Evolutionary conservation across 2,329 filamentous ascomycete genomes (phyloP).

Genomic region (Mollisiaceae sp.): DNA sequence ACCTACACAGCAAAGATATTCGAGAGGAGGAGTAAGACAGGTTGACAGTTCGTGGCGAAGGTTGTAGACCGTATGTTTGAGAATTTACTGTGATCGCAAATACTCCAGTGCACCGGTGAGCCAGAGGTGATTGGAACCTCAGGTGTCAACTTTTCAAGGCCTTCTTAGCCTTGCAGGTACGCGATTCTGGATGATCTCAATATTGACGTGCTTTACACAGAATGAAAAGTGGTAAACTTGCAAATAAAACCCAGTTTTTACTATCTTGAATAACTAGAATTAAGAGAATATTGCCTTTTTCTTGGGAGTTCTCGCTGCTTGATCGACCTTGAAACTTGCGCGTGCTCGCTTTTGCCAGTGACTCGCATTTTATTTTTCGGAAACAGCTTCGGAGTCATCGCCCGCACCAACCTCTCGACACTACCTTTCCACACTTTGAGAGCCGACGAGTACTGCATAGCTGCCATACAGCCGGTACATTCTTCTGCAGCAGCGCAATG

Average conservation of each 20-base stretch:
- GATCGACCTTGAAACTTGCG: conserved; percentile 1
- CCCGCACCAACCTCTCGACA: conserved; percentile 30
- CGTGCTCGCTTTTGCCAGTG: conserved; percentile 12
- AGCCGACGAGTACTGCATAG: background rate
- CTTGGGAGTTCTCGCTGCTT: background rate
- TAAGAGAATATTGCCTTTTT: background rate
- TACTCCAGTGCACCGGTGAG: background rate
- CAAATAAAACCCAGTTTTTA: background rate
- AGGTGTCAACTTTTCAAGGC: conserved; percentile 4
- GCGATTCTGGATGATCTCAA: conserved; percentile 2
- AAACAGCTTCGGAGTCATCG: conserved; percentile 28
- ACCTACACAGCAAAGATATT: conserved; percentile 31
- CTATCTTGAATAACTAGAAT: background rate
- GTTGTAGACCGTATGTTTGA: background rate
- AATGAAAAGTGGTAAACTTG: background rate
- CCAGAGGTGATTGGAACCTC: background rate
- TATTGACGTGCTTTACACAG: background rate
- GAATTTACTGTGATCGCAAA: background rate
- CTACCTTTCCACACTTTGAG: conserved; percentile 1
- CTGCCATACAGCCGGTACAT: conserved; percentile 21
- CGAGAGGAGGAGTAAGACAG: background rate
- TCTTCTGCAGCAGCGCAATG: conserved; percentile 60
- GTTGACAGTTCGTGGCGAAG: conserved; percentile 13
- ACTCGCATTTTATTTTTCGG: conserved; percentile 25
- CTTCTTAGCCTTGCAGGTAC: conserved; percentile 2